These are phyloP conservation scores for Hymenochaete sp. DNA, from an alignment of 1,284 basidiomycete genomes.

Conservation along the genomic window DNA sequence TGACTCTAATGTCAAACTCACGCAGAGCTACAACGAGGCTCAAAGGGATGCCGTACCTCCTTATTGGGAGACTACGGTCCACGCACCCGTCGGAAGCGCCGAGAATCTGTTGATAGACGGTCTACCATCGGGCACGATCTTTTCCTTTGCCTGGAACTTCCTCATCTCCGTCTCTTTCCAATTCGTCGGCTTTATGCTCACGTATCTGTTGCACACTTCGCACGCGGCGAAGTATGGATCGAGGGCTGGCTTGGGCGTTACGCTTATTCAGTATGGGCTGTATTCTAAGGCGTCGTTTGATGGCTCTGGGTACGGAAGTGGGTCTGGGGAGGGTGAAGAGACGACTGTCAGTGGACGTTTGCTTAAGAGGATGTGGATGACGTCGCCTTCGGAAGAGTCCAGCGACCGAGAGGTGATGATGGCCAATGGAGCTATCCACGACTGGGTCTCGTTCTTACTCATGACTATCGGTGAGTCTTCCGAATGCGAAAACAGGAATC, in stretches of 20 bases:
- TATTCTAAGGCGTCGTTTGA: constrained; percentile 36
- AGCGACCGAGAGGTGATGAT: neutral
- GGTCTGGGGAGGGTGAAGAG: constrained; percentile 7
- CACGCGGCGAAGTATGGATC: constrained; percentile 94
- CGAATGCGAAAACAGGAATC: constrained; percentile 11
- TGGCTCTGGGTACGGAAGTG: constrained; percentile 11
- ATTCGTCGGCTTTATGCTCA: constrained; percentile 92
- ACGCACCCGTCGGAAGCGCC: constrained; percentile 52
- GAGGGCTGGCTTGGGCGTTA: constrained; percentile 89
- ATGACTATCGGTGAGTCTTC: constrained; percentile 68
- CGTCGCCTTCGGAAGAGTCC: neutral
- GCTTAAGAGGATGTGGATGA: constrained; percentile 5
- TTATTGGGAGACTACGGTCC: constrained; percentile 96
- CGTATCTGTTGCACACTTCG: constrained; percentile 87
- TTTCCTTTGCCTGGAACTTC: constrained; percentile 71
- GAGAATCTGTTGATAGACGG: constrained; percentile 68
- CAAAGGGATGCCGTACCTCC: constrained; percentile 88
- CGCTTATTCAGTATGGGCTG: constrained; percentile 84
- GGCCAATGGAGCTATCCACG: constrained; percentile 35
- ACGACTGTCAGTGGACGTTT: constrained; percentile 6
- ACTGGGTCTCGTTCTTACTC: constrained; percentile 85
- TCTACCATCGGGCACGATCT: constrained; percentile 58
- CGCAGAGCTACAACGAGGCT: constrained; percentile 79
- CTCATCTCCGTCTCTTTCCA: constrained; percentile 95
- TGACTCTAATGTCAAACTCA: no score